Conservation (phyloP, 495 filamentous ascomycete genomes). For the Trichoderma reesei region DNA sequence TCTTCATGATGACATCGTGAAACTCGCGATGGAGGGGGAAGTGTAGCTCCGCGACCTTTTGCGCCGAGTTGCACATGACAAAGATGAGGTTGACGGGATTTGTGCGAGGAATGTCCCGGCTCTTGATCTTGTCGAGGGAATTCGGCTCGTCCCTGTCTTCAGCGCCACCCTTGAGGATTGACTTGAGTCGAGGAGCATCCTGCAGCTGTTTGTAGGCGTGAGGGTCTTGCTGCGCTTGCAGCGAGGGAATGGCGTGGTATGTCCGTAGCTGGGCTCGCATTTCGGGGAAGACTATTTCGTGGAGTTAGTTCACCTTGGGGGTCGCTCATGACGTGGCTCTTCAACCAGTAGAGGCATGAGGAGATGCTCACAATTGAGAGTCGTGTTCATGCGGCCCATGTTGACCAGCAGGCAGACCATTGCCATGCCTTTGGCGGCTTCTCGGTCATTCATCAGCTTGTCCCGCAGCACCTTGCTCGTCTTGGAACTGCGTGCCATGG, state of each 20-base stretch:
- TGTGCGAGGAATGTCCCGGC: slow-evolving; percentile 60
- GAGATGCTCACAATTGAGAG: slow-evolving; percentile 71
- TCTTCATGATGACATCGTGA: slow-evolving; percentile 91
- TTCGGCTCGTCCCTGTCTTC: slow-evolving; percentile 85
- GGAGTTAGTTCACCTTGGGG: slow-evolving; percentile 11
- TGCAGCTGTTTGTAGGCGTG: slow-evolving; percentile 97
- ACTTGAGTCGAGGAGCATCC: slow-evolving; percentile 91
- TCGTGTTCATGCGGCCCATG: slow-evolving; percentile 97
- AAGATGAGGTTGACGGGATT: slow-evolving; percentile 98
- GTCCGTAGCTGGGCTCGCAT: slow-evolving; percentile 98
- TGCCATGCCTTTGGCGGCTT: slow-evolving; percentile 91
- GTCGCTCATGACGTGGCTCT: neutral
- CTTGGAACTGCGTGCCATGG: slow-evolving; percentile 97
- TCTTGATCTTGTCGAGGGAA: slow-evolving; percentile 73
- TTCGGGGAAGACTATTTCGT: slow-evolving; percentile 79
- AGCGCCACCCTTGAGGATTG: slow-evolving; percentile 92
- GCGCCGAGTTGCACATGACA: slow-evolving; percentile 81
- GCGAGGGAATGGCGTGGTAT: slow-evolving; percentile 93
- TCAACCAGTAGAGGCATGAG: neutral
- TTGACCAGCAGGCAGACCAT: slow-evolving; percentile 99
- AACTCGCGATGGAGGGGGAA: slow-evolving; percentile 83
- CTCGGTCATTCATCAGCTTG: slow-evolving; percentile 86
- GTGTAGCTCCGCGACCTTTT: slow-evolving; percentile 85
- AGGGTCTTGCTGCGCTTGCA: slow-evolving; percentile 90
- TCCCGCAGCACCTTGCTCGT: slow-evolving; percentile 97